Percentiles rank a stretch among this genome's conserved stretches.
These are phyloP conservation scores for Russula vinacea DNA, from an alignment of 768 basidiomycete species.

Conservation along the genomic window DNA sequence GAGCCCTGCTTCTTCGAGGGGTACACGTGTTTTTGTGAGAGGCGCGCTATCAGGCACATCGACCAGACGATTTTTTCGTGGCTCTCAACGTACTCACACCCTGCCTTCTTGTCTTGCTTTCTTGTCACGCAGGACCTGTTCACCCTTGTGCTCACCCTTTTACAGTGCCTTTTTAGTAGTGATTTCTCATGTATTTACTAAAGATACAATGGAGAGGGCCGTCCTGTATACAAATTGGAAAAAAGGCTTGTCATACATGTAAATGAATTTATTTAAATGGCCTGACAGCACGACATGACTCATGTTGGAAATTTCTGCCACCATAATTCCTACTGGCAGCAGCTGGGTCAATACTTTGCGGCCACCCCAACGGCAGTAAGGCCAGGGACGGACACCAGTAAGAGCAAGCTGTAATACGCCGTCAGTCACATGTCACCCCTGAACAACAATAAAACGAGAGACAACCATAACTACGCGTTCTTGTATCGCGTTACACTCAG, in stretches of 20 bases:
- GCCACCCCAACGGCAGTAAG: not conserved
- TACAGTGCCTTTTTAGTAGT: not conserved
- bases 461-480: not conserved
- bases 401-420: not conserved
- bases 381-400: slow-evolving; percentile 10
- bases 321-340: not conserved
- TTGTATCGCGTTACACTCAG: not conserved
- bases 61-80: not conserved
- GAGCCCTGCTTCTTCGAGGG: slow-evolving; percentile 17
- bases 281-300: not conserved
- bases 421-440: slow-evolving; percentile 9
- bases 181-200: not conserved
- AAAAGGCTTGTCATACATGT: too few relatives aligned
- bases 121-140: too few relatives aligned
- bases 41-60: not conserved
- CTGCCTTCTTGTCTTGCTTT: too few relatives aligned
- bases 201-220: not conserved
- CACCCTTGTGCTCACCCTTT: not conserved
- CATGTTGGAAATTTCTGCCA: not conserved
- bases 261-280: too few relatives aligned
- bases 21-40: slow-evolving; percentile 24
- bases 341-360: not conserved
- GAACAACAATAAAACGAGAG: slow-evolving; percentile 6
- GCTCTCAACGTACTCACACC: too few relatives aligned
- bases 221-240: too few relatives aligned